These are phyloP conservation scores for Aspergillus asperescens DNA, from an alignment of 495 filamentous ascomycete species.

Conservation along the genomic window DNA sequence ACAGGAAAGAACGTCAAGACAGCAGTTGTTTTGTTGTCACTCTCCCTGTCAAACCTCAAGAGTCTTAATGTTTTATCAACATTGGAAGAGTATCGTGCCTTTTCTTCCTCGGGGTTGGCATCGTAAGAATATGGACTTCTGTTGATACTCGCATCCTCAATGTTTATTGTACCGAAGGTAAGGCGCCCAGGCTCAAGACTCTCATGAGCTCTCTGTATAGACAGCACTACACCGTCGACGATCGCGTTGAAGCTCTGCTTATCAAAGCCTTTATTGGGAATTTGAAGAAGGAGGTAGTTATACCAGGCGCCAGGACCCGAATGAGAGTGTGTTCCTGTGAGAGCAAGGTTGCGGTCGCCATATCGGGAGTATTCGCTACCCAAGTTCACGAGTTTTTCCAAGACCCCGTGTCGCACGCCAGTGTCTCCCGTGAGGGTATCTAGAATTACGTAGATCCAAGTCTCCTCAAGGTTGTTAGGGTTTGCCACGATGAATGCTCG, in stretches of 20 bases:
- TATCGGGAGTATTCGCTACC: conserved; percentile 70
- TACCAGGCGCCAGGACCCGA: conserved; percentile 90
- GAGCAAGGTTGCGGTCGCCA: conserved; percentile 76
- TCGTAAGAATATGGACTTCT: conserved; percentile 88
- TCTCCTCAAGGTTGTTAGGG: conserved; percentile 56
- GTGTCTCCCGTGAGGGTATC: conserved; percentile 91
- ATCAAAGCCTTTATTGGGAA: conserved; percentile 86
- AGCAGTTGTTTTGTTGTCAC: conserved; percentile 68
- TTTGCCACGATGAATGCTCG: conserved; percentile 86
- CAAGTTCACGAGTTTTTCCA: conserved; percentile 61
- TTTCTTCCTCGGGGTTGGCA: conserved; percentile 77
- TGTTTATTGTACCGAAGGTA: conserved; percentile 64
- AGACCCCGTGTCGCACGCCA: conserved; percentile 77
- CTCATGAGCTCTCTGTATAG: conserved; percentile 77
- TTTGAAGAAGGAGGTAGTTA: conserved; percentile 92
- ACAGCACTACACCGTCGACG: conserved; percentile 77
- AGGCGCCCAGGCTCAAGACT: conserved; percentile 66
- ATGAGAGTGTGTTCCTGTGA: conserved; percentile 93
- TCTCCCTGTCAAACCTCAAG: conserved; percentile 69
- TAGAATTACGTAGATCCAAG: conserved; percentile 83
- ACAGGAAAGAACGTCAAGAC: conserved; percentile 90
- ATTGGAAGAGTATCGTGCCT: conserved; percentile 63
- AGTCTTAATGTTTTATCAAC: conserved; percentile 87
- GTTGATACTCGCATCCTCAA: conserved; percentile 83
- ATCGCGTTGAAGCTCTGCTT: conserved; percentile 85